These are phyloP conservation scores for Hypoxylon rickii DNA, from an alignment of 495 filamentous ascomycete genomes.

Conservation along the genomic window DNA sequence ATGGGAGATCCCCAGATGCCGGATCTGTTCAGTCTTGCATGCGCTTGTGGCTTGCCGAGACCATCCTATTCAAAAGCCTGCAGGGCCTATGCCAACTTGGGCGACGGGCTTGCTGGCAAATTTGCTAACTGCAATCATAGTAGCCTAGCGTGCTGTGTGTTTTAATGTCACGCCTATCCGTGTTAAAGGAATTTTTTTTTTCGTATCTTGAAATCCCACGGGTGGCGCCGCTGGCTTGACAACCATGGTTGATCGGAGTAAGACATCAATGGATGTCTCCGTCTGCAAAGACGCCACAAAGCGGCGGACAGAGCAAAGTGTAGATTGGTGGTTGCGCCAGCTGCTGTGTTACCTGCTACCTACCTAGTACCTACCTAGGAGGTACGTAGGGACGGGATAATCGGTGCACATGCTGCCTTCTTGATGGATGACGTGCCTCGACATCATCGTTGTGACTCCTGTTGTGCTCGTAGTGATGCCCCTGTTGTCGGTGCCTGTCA, in stretches of 20 bases:
- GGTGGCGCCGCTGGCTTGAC: too few relatives aligned
- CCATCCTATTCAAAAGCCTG: slow-evolving; percentile 7
- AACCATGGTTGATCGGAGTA: slow-evolving; percentile 8
- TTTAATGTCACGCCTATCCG: too few relatives aligned
- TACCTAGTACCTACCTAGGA: too few relatives aligned
- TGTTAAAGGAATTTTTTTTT: too few relatives aligned
- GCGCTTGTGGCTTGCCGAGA: slow-evolving; percentile 14
- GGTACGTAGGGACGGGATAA: neutral
- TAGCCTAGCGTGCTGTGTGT: neutral
- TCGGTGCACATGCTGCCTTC: neutral
- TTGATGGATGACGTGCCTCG: slow-evolving; percentile 13
- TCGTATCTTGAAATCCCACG: too few relatives aligned
- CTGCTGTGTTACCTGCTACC: slow-evolving; percentile 17
- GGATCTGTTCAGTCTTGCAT: slow-evolving; percentile 21
- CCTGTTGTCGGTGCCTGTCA: slow-evolving; percentile 1
- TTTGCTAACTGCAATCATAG: neutral
- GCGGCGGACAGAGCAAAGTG: slow-evolving; percentile 16
- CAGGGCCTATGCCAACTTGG: slow-evolving; percentile 11
- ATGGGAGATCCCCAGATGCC: slow-evolving; percentile 9
- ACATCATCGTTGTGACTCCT: slow-evolving; percentile 2
- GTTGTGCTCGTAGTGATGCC: slow-evolving; percentile 1
- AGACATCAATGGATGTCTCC: slow-evolving; percentile 14
- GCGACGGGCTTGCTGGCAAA: neutral
- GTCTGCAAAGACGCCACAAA: slow-evolving; percentile 13
- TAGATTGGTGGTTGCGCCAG: slow-evolving; percentile 22